Conservation (phyloP, 306 rosid genomes). For the Crotalaria pallida region DNA sequence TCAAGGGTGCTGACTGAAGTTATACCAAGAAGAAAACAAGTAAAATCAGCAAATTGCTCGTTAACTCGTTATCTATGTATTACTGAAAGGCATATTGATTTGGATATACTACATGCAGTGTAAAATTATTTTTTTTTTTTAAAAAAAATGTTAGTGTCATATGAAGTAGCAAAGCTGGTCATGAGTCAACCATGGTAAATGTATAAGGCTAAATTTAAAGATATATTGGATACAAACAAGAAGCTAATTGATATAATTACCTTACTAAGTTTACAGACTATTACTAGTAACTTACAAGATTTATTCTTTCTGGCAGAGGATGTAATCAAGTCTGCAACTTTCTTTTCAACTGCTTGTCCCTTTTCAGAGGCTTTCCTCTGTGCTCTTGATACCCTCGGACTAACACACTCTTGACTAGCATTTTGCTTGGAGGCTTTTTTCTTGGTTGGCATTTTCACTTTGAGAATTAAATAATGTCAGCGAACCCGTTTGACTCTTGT, state of each 20-base stretch:
- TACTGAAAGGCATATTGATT: not conserved
- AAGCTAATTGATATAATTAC: not conserved
- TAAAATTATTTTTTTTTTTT: too few relatives aligned
- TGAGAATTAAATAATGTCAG: constrained; percentile 10
- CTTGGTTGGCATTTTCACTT: constrained; percentile 67
- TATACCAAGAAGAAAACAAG: constrained; percentile 21
- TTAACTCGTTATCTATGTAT: not conserved
- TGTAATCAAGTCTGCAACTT: constrained; percentile 57
- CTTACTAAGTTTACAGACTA: not conserved
- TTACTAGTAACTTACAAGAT: constrained; percentile 42
- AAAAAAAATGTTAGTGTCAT: not conserved
- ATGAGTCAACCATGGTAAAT: not conserved
- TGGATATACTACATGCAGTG: not conserved
- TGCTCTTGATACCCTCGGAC: constrained; percentile 60
- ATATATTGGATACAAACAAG: not conserved
- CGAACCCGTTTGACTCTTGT: constrained; percentile 8
- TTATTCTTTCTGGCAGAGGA: constrained; percentile 71
- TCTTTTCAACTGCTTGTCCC: constrained; percentile 49
- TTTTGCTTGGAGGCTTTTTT: constrained; percentile 51
- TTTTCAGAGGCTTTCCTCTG: constrained; percentile 55
- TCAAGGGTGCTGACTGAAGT: constrained; percentile 48
- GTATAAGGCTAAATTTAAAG: not conserved
- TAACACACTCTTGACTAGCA: constrained; percentile 41
- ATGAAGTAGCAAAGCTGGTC: constrained; percentile 1
- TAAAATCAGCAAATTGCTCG: constrained; percentile 7